Base-by-base conservation (phyloP, 306 rosid genomes). In the Vigna reflexopilosa region DNA sequence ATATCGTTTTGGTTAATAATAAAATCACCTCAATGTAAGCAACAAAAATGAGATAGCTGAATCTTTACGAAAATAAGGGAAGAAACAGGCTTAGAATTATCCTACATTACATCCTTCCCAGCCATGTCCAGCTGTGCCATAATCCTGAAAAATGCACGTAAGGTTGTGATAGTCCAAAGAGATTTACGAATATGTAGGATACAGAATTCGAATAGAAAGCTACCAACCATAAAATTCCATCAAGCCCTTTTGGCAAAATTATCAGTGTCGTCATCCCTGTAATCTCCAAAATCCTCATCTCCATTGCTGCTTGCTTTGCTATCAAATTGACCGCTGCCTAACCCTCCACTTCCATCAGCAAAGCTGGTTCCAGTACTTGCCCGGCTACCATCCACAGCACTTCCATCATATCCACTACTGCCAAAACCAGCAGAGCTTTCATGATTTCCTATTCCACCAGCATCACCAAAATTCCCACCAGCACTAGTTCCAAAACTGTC, bases 231-330 rank as follows among this genome's bases (percentile, higher is more conserved):
- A 40, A 34, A 70, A 65, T 78, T 26, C 76, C 78, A 65, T 91
- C 89, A 91, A 55, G 93, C 96, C 83, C 96, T 90, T 74, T 91
- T 93, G 28, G 88, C 90, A 61, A 88, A 86, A 81, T 89, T 57
- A 40, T 72, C 75, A 0, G 86, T 2, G 4, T 84, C 91, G 50
- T 80, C 93, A 6, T 91, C 98, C 82, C 71, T 82, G 38, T 40
- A 78, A 28, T 80, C 86, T 65, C 83, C 90, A 14, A 59, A 55
- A 65, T 76, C 75, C 57, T 52, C 79, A 38, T 75, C 73, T 1
- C 57, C 58, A 4, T 75, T 77, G 69, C 49, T 8, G 30, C 77
- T 67, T 50, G 70, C 85, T 42, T 80, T 66, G 85, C 51, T 72
- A 66, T 75, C 76, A 66, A 63, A 48, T 77, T 79, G 85, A 67